Evolutionary conservation across 2,329 filamentous ascomycete genomes (phyloP), one percentile per base, ranked within the genome.

Genomic region (Ramichloridium luteum): DNA sequence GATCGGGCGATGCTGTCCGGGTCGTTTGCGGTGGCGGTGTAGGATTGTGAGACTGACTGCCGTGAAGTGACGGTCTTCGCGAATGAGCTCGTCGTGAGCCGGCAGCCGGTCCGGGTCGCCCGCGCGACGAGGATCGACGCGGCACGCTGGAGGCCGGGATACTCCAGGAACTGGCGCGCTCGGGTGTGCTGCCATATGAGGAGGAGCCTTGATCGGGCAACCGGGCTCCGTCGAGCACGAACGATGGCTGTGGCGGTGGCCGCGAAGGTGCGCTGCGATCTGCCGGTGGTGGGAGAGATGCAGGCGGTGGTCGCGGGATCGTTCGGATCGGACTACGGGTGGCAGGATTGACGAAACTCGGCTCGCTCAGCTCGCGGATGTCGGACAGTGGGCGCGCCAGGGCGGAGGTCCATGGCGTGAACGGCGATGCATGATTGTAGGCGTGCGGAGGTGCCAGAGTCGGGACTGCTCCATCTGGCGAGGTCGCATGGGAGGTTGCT

Each of bases 351-450:
- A 54, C 55, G 13, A 66, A 43, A 39, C 60, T 65, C 16, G 63
- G 61, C 44, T 66, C 63, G 8, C 62, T 67, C 40, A 64, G 50
- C 41, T 66, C 63, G 38, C 62, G 58, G 35, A 67, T 67, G 40
- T 67, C 63, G 26, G 63, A 67, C 16, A 67, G 45, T 27, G 62
- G 61, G 27, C 63, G 57, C 25, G 54, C 43, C 30, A 55, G 50
- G 6, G 54, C 51, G 6, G 51, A 47, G 9, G 41, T 37, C 44
- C 45, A 46, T 18, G 34, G 37, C 20, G 36, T 27, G 4, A n/a
- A n/a, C n/a, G n/a, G n/a, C n/a, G n/a, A n/a, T n/a, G n/a, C n/a
- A n/a, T n/a, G n/a, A n/a, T n/a, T n/a, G 27, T 18, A 16, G n/a
- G n/a, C n/a, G n/a, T n/a, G n/a, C n/a, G n/a, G n/a, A n/a, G n/a